These are phyloP conservation scores for Apium graveolens DNA, from an alignment of 129 eudicot genomes.

Conservation along the genomic window DNA sequence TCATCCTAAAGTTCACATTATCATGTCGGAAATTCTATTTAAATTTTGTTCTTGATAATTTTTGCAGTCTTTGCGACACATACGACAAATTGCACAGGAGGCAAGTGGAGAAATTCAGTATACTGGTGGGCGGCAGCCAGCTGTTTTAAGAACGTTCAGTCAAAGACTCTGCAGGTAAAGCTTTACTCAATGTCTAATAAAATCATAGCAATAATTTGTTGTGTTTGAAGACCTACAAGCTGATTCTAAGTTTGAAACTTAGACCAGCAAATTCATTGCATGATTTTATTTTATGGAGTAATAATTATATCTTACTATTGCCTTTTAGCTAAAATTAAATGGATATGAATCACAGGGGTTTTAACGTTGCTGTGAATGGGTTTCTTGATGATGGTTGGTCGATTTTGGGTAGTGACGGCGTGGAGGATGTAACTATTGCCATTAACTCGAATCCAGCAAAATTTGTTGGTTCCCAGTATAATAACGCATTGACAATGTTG, in stretches of 20 bases:
- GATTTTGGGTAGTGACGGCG: slow-evolving; percentile 61
- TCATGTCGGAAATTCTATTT: not conserved
- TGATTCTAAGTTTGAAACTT: not conserved
- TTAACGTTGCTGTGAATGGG: slow-evolving; percentile 78
- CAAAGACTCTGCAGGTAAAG: slow-evolving; percentile 76
- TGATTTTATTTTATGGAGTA: not conserved
- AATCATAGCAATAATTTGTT: not conserved
- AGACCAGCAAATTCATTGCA: not conserved
- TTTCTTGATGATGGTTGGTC: slow-evolving; percentile 79
- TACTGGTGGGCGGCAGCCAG: slow-evolving; percentile 84
- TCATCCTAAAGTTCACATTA: not conserved
- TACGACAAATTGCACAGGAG: slow-evolving; percentile 88
- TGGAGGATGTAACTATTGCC: slow-evolving; percentile 64
- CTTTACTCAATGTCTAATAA: not conserved
- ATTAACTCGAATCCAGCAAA: slow-evolving; percentile 59
- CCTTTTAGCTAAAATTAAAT: not conserved
- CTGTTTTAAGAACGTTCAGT: slow-evolving; percentile 80
- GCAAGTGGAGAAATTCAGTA: slow-evolving; percentile 75
- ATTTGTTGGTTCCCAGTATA: slow-evolving; percentile 41
- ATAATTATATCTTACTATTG: not conserved
- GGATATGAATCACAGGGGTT: slow-evolving; percentile 45
- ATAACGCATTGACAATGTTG: slow-evolving; percentile 33
- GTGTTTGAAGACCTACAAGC: not conserved
- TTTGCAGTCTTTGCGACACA: slow-evolving; percentile 72
- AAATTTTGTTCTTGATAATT: not conserved